Evolutionary conservation across 805 yeast species (phyloP).

Genomic region (Suhomyces prunicola): DNA sequence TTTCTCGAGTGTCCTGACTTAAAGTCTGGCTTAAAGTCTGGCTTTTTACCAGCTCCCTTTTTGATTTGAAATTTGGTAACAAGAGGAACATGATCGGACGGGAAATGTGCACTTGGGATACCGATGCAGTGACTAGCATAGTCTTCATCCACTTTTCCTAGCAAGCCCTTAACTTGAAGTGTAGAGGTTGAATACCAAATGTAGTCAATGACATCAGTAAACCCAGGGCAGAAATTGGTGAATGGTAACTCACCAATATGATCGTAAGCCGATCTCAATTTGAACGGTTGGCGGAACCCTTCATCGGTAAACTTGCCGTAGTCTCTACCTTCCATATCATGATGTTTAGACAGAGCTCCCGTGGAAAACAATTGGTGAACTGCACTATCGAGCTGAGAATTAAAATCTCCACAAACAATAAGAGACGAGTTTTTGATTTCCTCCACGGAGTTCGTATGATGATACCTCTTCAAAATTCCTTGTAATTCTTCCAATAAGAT

Average conservation of each 20-base stretch:
- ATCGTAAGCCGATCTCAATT: slow-evolving; percentile 81
- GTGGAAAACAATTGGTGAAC: slow-evolving; percentile 86
- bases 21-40: slow-evolving; percentile 46
- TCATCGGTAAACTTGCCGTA: slow-evolving; percentile 89
- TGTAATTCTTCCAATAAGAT: slow-evolving; percentile 86
- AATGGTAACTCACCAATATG: slow-evolving; percentile 87
- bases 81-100: slow-evolving; percentile 93
- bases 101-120: slow-evolving; percentile 89
- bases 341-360: slow-evolving; percentile 75
- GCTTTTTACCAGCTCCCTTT: slow-evolving; percentile 38
- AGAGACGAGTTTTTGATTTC: slow-evolving; percentile 66
- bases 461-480: slow-evolving; percentile 50
- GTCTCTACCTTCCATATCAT: slow-evolving; percentile 79
- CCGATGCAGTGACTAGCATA: slow-evolving; percentile 80
- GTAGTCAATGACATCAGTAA: slow-evolving; percentile 91
- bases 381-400: slow-evolving; percentile 82
- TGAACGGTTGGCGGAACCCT: slow-evolving; percentile 79
- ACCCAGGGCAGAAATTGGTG: slow-evolving; percentile 91
- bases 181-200: slow-evolving; percentile 87
- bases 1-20: slow-evolving; percentile 41
- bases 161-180: slow-evolving; percentile 78
- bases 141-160: slow-evolving; percentile 79
- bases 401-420: slow-evolving; percentile 92
- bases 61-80: slow-evolving; percentile 73
- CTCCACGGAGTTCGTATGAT: slow-evolving; percentile 43